Evolutionary conservation across 768 basidiomycete species (phyloP).

Genomic region (Fomitopsis serialis): DNA sequence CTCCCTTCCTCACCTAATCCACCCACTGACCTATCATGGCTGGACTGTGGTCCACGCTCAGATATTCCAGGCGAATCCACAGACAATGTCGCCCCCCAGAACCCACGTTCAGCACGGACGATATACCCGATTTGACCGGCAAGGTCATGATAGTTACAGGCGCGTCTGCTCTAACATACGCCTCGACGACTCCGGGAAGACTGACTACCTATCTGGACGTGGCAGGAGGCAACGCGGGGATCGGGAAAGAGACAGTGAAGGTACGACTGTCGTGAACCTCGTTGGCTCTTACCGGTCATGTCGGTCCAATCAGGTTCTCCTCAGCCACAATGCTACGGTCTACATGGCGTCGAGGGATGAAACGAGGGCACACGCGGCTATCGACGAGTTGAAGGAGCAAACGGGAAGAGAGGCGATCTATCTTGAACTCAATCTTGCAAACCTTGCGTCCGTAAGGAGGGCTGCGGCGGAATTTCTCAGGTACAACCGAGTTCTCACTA

Average conservation of each 20-base stretch:
- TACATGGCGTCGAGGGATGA: conserved; percentile 50
- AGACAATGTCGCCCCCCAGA: conserved; percentile 33
- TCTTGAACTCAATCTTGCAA: conserved; percentile 38
- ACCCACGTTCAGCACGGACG: conserved; percentile 17
- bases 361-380: conserved; percentile 42
- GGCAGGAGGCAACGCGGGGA: conserved; percentile 35
- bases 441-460: conserved; percentile 30
- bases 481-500: conserved; percentile 11
- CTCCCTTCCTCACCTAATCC: no score
- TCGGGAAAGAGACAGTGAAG: conserved; percentile 60
- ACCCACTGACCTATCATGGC: no score
- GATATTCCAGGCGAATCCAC: neutral
- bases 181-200: neutral
- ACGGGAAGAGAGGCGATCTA: conserved; percentile 39
- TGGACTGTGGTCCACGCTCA: no score
- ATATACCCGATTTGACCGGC: conserved; percentile 42
- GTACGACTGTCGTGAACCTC: conserved; percentile 20
- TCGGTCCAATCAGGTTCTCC: conserved; percentile 33
- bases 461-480: conserved; percentile 32
- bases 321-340: conserved; percentile 58
- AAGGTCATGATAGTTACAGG: conserved; percentile 37
- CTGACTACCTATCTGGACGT: neutral
- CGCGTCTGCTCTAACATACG: no score
- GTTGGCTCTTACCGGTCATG: conserved; percentile 3
- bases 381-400: conserved; percentile 40